phyloP scores from a whole-genome alignment of 768 basidiomycete genomes.

The Suillus bovinus region DNA sequence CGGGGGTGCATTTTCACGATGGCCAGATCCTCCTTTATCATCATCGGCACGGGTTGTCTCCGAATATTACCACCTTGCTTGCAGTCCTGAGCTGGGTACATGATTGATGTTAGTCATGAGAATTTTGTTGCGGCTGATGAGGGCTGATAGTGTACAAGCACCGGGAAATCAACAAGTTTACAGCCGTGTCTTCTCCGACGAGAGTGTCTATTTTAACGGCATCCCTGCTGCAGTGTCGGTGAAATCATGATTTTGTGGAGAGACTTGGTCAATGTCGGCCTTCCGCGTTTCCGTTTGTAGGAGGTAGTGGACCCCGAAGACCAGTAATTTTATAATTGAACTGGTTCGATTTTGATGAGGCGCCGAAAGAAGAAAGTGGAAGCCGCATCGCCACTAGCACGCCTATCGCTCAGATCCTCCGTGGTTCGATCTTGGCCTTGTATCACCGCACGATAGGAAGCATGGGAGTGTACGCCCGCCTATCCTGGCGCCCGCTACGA shows the following conservation, averaged over 20 bases:
- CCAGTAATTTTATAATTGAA: conserved; percentile 17
- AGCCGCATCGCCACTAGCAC: conserved; percentile 14
- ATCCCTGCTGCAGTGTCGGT: conserved; percentile 6
- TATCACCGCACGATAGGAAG: conserved; percentile 3
- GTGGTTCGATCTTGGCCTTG: conserved; percentile 12
- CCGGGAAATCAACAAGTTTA: conserved; percentile 18
- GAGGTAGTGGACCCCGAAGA: conserved; percentile 33
- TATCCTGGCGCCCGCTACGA: not conserved
- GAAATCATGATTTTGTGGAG: conserved; percentile 11
- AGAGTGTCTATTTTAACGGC: conserved; percentile 24
- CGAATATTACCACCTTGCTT: conserved; percentile 8
- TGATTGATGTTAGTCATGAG: conserved; percentile 19
- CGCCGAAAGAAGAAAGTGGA: not conserved
- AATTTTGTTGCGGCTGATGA: conserved; percentile 22
- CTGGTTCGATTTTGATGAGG: conserved; percentile 18
- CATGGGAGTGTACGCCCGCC: not conserved
- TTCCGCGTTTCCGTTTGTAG: conserved; percentile 19
- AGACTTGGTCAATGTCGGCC: conserved; percentile 14
- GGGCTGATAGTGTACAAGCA: conserved; percentile 16
- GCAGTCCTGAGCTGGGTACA: conserved; percentile 11
- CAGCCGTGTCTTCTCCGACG: conserved; percentile 13
- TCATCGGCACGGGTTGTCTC: conserved; percentile 14
- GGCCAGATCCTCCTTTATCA: conserved; percentile 19
- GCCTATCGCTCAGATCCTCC: conserved; percentile 15
- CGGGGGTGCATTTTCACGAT: conserved; percentile 12